Conservation (phyloP, 495 filamentous ascomycete species). For the Penicillium fimorum region DNA sequence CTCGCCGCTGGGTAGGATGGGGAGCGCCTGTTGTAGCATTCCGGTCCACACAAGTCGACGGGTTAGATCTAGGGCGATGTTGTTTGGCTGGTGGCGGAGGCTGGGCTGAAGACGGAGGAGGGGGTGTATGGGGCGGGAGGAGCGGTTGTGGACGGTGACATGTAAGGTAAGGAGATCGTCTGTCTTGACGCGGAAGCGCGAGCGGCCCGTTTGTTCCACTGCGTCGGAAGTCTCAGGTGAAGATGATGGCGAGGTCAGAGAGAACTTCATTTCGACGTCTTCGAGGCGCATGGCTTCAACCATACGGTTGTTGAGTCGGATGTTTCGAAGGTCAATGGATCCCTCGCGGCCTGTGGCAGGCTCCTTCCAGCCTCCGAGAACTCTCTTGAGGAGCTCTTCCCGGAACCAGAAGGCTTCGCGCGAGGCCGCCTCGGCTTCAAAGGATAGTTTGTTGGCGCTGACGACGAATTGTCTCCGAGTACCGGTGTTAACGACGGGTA, state of each 20-base stretch:
- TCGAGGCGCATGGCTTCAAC: constrained; percentile 79
- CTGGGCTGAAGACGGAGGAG: constrained; percentile 75
- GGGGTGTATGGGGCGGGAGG: constrained; percentile 62
- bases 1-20: constrained; percentile 55
- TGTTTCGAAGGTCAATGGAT: constrained; percentile 67
- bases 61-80: constrained; percentile 78
- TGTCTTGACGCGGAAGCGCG: constrained; percentile 57
- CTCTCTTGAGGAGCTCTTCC: constrained; percentile 71
- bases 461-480: constrained; percentile 86
- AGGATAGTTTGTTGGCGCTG: constrained; percentile 70
- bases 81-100: constrained; percentile 68
- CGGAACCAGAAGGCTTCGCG: constrained; percentile 93
- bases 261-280: constrained; percentile 70
- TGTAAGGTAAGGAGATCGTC: constrained; percentile 71
- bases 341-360: constrained; percentile 57
- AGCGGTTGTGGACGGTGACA: constrained; percentile 71
- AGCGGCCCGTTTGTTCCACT: constrained; percentile 44
- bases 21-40: constrained; percentile 70
- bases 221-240: constrained; percentile 15
- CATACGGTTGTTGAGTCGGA: constrained; percentile 75
- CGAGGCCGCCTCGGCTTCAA: constrained; percentile 72
- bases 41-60: constrained; percentile 83
- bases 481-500: constrained; percentile 72
- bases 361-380: constrained; percentile 72
- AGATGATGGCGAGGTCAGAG: constrained; percentile 38